Evolutionary conservation across 352 stramenopile species (phyloP).

Genomic region (Pythium oligandrum): DNA sequence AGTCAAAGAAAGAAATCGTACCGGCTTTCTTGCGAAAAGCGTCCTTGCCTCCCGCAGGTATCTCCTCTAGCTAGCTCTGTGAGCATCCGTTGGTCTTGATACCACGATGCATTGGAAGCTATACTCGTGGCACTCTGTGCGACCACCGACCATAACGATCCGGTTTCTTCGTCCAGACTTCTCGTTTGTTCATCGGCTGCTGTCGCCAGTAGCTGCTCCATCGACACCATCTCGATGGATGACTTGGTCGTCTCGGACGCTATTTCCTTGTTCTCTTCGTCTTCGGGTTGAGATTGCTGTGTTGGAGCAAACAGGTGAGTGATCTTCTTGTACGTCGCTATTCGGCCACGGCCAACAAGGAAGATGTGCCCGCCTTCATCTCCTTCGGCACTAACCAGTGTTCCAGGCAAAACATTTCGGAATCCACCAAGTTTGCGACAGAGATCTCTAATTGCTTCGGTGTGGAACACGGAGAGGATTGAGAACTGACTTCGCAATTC

Average conservation of each 20-base stretch:
- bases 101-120: no score
- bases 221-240: slow-evolving; percentile 23
- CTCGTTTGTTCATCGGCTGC: not conserved
- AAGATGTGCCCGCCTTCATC: slow-evolving; percentile 16
- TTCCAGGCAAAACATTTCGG: no score
- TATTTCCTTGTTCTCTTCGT: no score
- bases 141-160: not conserved
- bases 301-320: slow-evolving; percentile 17
- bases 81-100: not conserved
- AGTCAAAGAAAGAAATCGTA: not conserved
- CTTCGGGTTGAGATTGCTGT: slow-evolving; percentile 11
- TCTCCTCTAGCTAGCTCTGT: slow-evolving; percentile 9
- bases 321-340: slow-evolving; percentile 24
- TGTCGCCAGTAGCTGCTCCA: slow-evolving; percentile 12
- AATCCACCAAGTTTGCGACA: no score
- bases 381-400: no score
- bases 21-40: slow-evolving; percentile 9
- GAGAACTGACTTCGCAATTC: slow-evolving; percentile 24
- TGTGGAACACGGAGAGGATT: no score
- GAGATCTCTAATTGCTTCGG: no score
- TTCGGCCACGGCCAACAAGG: slow-evolving; percentile 20
- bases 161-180: no score
- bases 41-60: slow-evolving; percentile 14
- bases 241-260: not conserved
- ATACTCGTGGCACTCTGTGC: slow-evolving; percentile 5